Evolutionary conservation across 2,329 filamentous ascomycete genomes (phyloP).

Genomic region (Penicillium sp.): DNA sequence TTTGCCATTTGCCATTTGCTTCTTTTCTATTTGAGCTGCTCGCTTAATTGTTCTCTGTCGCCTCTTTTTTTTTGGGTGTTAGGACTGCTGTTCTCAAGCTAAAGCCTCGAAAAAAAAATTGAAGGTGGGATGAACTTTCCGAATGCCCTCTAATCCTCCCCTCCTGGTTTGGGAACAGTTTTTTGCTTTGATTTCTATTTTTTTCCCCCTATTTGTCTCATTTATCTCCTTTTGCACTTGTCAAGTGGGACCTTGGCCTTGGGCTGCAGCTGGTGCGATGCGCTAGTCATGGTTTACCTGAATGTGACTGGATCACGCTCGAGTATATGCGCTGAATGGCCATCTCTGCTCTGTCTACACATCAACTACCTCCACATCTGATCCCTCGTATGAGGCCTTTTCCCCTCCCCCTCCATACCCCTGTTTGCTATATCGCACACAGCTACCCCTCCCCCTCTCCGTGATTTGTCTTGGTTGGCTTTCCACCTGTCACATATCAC

Average conservation of each 20-base stretch:
- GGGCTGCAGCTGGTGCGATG: constrained; percentile 6
- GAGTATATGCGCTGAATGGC: constrained; percentile 6
- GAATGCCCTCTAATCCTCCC: neutral
- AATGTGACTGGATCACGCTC: constrained; percentile 2
- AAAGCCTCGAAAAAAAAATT: neutral
- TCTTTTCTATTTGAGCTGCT: neutral
- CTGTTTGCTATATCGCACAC: neutral
- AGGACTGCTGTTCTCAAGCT: neutral
- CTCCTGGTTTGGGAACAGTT: neutral
- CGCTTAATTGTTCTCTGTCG: neutral
- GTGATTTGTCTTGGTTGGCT: neutral
- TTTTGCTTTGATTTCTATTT: neutral
- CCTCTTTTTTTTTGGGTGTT: neutral
- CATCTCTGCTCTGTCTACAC: neutral
- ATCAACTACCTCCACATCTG: neutral
- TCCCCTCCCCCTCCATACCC: neutral
- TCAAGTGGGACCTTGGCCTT: neutral
- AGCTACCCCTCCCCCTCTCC: neutral
- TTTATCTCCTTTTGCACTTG: neutral
- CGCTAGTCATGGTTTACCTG: neutral
- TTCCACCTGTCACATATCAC: neutral
- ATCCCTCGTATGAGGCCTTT: neutral
- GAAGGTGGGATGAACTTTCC: constrained; percentile 17
- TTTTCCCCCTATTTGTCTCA: neutral
- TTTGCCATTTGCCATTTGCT: neutral